Evolutionary conservation across 257 asterid species (phyloP), one percentile per base, ranked within the genome.

Genomic region (Eustoma russellianum): DNA sequence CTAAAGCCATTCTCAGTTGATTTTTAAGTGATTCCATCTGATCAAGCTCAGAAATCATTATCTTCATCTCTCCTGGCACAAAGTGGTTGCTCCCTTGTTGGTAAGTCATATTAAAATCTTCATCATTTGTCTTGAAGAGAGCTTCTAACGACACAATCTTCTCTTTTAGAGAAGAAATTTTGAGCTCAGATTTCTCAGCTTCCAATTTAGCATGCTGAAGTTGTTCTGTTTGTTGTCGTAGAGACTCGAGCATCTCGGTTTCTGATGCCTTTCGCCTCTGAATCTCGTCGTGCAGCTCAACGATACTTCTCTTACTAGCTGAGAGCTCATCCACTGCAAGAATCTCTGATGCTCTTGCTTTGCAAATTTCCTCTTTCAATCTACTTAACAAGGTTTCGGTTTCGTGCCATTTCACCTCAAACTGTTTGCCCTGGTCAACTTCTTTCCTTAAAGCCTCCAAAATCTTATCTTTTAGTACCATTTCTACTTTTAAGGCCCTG

Each of bases 241-340:
- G 60, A 0, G 74, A 70, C 51, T 73, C 77, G 0, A 72, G 72
- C 74, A 76, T 63, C 59, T 56, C 67, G 1, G 70, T 66, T 59
- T 78, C 86, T 0, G 73, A 55, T 5, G 47, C 19, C 63, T 66
- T 70, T 17, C 67, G 66, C 28, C 48, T 52, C 35, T 60, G 76
- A 9, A 77, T 59, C 33, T 91, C 81, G 13, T 9, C 74, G 41
- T 83, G 88, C 3, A 90, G 50, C 11, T 86, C 88, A 33, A 59
- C 66, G 3, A 81, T 69, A 53, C 52, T 66, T 49, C 44, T 74
- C 73, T 62, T 63, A 46, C 61, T 60, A 12, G 38, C 78, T 15
- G 67, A 60, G 1, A 71, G 9, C 33, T 61, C 18, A 3, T 44
- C 54, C 44, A n/a, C 41, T 34, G 59, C 54, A 34, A 41, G 34